Evolutionary conservation across 495 filamentous ascomycete genomes (phyloP).

Genomic region (Platismatia glauca): DNA sequence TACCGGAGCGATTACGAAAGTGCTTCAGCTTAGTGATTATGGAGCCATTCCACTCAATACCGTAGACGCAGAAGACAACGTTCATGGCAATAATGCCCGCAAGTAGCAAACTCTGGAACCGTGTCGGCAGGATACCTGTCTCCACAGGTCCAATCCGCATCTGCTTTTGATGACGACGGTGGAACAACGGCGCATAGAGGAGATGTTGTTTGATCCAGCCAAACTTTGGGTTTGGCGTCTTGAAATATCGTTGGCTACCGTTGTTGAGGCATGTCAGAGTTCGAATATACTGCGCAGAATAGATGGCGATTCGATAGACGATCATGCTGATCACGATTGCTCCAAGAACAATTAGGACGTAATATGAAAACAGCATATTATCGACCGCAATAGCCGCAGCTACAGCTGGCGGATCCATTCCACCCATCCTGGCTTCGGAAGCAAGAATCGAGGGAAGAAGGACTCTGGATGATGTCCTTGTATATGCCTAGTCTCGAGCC

Average conservation of each 20-base stretch:
- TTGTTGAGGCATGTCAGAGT: conserved; percentile 64
- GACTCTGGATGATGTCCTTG: not conserved
- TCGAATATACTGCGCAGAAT: conserved; percentile 55
- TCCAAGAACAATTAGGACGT: conserved; percentile 40
- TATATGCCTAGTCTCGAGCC: not conserved
- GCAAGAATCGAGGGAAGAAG: not conserved
- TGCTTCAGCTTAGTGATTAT: conserved; percentile 43
- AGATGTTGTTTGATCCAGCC: conserved; percentile 69
- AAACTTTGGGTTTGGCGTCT: conserved; percentile 36
- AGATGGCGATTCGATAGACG: conserved; percentile 42
- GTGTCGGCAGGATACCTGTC: conserved; percentile 76
- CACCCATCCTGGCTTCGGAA: not conserved
- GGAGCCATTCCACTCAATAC: conserved; percentile 26
- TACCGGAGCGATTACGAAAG: conserved; percentile 66
- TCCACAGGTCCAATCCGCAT: conserved; percentile 67
- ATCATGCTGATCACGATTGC: conserved; percentile 42
- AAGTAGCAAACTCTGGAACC: conserved; percentile 70
- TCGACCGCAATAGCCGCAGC: conserved; percentile 12
- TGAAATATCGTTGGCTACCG: conserved; percentile 59
- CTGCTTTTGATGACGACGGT: conserved; percentile 77
- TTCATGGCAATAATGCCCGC: conserved; percentile 66
- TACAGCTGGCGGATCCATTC: not conserved
- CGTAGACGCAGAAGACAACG: conserved; percentile 65
- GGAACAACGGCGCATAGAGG: conserved; percentile 76
- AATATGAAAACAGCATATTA: conserved; percentile 29